phyloP scores from a whole-genome alignment of 2,329 filamentous ascomycete species.

The Leptosphaerulina australis region DNA sequence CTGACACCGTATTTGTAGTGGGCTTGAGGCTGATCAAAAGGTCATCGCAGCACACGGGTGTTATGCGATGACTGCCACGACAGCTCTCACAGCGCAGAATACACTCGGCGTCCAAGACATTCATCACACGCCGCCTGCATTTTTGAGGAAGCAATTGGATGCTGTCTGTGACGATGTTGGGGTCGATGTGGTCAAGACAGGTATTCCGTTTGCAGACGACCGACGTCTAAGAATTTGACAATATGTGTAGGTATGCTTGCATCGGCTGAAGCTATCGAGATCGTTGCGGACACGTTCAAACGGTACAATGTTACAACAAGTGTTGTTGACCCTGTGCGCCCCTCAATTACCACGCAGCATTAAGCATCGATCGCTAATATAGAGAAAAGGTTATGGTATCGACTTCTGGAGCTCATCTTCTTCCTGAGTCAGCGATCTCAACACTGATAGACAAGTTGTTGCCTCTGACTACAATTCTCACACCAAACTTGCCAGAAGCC shows the following conservation, averaged over 20 bases:
- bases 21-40: conserved; percentile 94
- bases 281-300: conserved; percentile 69
- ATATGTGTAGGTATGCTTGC: conserved; percentile 74
- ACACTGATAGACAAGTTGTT: conserved; percentile 66
- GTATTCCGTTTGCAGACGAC: conserved; percentile 52
- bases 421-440: conserved; percentile 68
- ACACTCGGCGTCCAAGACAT: conserved; percentile 83
- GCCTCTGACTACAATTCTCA: conserved; percentile 70
- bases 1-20: conserved; percentile 59
- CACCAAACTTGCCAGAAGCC: conserved; percentile 80
- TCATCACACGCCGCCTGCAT: conserved; percentile 76
- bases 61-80: conserved; percentile 96
- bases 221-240: conserved; percentile 7
- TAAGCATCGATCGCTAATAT: background rate
- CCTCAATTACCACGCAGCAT: background rate
- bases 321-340: conserved; percentile 75
- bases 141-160: conserved; percentile 85
- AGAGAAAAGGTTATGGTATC: conserved; percentile 78
- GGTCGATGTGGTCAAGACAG: conserved; percentile 89
- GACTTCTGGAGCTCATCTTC: conserved; percentile 74
- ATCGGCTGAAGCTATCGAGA: conserved; percentile 70
- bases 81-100: conserved; percentile 94
- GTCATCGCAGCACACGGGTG: conserved; percentile 89
- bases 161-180: conserved; percentile 83
- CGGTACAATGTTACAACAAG: conserved; percentile 63